phyloP scores from a whole-genome alignment of 768 basidiomycete genomes.

The Phylloporus rhodoxanthus region DNA sequence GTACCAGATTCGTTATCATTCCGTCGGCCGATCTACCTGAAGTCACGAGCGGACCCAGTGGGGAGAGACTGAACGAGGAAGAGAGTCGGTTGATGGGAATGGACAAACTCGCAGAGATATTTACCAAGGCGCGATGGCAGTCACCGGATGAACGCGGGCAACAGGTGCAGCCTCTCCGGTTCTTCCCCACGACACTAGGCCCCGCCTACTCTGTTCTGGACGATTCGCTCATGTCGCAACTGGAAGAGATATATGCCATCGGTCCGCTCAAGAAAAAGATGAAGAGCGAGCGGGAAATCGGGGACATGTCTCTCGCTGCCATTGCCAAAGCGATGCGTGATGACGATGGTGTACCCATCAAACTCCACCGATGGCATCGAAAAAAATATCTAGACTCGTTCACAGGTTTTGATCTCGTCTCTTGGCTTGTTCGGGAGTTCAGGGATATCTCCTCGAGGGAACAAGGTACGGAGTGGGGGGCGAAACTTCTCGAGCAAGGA shows the following conservation, averaged over 20 bases:
- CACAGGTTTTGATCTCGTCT: slow-evolving; percentile 83
- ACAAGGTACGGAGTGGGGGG: slow-evolving; percentile 76
- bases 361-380: slow-evolving; percentile 79
- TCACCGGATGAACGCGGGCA: slow-evolving; percentile 37
- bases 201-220: slow-evolving; percentile 78
- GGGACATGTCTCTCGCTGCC: slow-evolving; percentile 52
- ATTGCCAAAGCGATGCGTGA: slow-evolving; percentile 84
- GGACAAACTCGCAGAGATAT: slow-evolving; percentile 84
- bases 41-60: slow-evolving; percentile 49
- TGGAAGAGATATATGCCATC: slow-evolving; percentile 73
- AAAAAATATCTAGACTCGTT: slow-evolving; percentile 74
- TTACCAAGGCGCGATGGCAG: slow-evolving; percentile 80
- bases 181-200: slow-evolving; percentile 80
- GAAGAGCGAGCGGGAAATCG: slow-evolving; percentile 70
- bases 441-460: slow-evolving; percentile 79
- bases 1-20: slow-evolving; percentile 89
- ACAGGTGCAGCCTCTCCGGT: slow-evolving; percentile 56
- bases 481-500: slow-evolving; percentile 70
- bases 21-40: slow-evolving; percentile 71
- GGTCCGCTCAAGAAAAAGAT: slow-evolving; percentile 76
- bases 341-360: slow-evolving; percentile 78
- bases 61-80: slow-evolving; percentile 77
- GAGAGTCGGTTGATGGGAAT: slow-evolving; percentile 87
- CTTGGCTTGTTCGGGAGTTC: slow-evolving; percentile 90
- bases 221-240: slow-evolving; percentile 67